A percentile compares a stretch with the other conserved stretches of the same genome.
These are phyloP conservation scores for Salvia miltiorrhiza DNA, from an alignment of 257 asterid genomes.

Conservation along the genomic window DNA sequence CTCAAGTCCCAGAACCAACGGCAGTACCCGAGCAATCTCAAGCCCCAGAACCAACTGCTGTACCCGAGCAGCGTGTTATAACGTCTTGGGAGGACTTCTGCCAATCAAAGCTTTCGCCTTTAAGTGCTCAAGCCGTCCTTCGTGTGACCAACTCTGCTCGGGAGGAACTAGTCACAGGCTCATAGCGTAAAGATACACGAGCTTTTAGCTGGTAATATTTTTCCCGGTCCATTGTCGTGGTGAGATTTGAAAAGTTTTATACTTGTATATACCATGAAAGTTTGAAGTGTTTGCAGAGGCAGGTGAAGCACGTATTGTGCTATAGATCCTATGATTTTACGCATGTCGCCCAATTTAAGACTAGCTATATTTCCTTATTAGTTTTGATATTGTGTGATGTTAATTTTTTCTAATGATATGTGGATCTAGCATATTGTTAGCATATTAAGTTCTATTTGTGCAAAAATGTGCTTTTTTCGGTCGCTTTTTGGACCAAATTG, in stretches of 20 bases:
- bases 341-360: slow-evolving; percentile 25
- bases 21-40: slow-evolving; percentile 36
- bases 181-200: slow-evolving; percentile 30
- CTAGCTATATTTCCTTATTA: slow-evolving; percentile 9
- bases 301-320: slow-evolving; percentile 34
- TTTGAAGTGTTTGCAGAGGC: slow-evolving; percentile 44
- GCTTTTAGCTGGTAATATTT: slow-evolving; percentile 23
- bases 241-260: slow-evolving; percentile 26
- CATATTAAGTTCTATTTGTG: not conserved
- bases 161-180: slow-evolving; percentile 57
- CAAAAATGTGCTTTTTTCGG: not conserved
- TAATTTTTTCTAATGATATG: not conserved
- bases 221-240: slow-evolving; percentile 22
- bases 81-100: slow-evolving; percentile 84
- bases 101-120: slow-evolving; percentile 80
- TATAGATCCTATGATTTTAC: slow-evolving; percentile 25
- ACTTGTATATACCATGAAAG: slow-evolving; percentile 70
- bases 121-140: slow-evolving; percentile 87
- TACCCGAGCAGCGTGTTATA: slow-evolving; percentile 33
- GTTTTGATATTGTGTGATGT: slow-evolving; percentile 8
- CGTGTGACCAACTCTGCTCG: slow-evolving; percentile 72
- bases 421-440: not conserved
- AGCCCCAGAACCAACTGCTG: slow-evolving; percentile 28
- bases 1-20: slow-evolving; percentile 28
- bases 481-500: not conserved